Conservation (phyloP, 345 rosid species). For the Zanthoxylum bungeanum region DNA sequence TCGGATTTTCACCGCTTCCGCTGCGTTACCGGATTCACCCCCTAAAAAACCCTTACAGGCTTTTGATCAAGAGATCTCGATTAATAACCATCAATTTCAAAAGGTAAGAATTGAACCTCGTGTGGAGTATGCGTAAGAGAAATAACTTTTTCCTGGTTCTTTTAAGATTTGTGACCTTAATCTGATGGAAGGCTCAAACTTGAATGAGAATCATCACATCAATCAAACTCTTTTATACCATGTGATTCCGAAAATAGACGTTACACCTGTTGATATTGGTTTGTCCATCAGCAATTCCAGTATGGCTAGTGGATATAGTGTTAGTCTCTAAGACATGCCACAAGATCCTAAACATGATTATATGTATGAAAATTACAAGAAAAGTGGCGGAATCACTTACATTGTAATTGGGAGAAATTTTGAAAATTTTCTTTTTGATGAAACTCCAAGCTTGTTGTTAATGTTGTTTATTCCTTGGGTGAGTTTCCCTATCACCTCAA, state of each 20-base stretch:
- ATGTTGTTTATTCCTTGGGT: too few species aligned
- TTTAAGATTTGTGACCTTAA: constrained; percentile 92
- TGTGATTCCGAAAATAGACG: constrained; percentile 38
- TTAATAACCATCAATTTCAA: constrained; percentile 26
- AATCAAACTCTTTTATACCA: constrained; percentile 36
- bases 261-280: constrained; percentile 58
- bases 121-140: constrained; percentile 57
- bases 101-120: constrained; percentile 31
- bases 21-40: too few species aligned
- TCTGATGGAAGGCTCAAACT: constrained; percentile 67
- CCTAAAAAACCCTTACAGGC: too few species aligned
- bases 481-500: too few species aligned
- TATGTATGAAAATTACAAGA: too few species aligned
- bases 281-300: constrained; percentile 69
- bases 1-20: too few species aligned
- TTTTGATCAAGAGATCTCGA: constrained; percentile 31
- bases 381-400: too few species aligned
- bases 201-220: constrained; percentile 43
- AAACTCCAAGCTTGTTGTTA: too few species aligned
- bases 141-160: constrained; percentile 69
- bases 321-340: too few species aligned
- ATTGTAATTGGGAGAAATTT: too few species aligned
- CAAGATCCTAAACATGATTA: too few species aligned
- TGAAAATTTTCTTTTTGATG: too few species aligned
- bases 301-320: constrained; percentile 48